phyloP scores from a whole-genome alignment of 1,284 basidiomycete genomes.

The Hymenochaete sp. region DNA sequence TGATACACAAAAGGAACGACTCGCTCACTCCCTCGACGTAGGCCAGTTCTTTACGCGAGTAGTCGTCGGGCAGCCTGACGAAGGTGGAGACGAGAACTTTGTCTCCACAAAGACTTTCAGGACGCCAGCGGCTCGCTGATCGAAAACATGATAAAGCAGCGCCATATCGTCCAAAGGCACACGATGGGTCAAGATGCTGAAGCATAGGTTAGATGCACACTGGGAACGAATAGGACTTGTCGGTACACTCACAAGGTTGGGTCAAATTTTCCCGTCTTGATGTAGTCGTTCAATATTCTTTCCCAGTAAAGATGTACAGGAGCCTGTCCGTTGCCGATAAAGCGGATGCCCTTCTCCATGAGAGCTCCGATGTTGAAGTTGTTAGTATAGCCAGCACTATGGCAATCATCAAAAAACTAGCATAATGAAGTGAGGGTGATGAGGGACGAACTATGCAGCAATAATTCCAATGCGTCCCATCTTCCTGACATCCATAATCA shows the following conservation, averaged over 20 bases:
- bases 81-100: constrained; percentile 39
- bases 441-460: constrained; percentile 39
- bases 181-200: constrained; percentile 53
- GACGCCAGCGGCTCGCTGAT: constrained; percentile 49
- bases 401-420: constrained; percentile 11
- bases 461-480: constrained; percentile 57
- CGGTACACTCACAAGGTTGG: constrained; percentile 44
- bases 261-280: constrained; percentile 62
- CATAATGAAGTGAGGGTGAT: background rate
- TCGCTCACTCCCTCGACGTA: too few relatives aligned
- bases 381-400: constrained; percentile 48
- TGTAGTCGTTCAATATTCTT: constrained; percentile 55
- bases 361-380: constrained; percentile 67
- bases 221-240: background rate
- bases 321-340: constrained; percentile 67
- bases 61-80: constrained; percentile 39
- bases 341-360: constrained; percentile 69
- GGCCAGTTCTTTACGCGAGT: constrained; percentile 48
- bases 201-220: constrained; percentile 6
- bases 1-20: too few relatives aligned
- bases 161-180: constrained; percentile 56
- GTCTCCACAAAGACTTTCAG: constrained; percentile 61
- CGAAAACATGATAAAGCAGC: constrained; percentile 50
- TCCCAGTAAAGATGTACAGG: constrained; percentile 72
- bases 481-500: constrained; percentile 55